phyloP scores from a whole-genome alignment of 805 yeast species.

The Cyberlindnera misumaiensis region DNA sequence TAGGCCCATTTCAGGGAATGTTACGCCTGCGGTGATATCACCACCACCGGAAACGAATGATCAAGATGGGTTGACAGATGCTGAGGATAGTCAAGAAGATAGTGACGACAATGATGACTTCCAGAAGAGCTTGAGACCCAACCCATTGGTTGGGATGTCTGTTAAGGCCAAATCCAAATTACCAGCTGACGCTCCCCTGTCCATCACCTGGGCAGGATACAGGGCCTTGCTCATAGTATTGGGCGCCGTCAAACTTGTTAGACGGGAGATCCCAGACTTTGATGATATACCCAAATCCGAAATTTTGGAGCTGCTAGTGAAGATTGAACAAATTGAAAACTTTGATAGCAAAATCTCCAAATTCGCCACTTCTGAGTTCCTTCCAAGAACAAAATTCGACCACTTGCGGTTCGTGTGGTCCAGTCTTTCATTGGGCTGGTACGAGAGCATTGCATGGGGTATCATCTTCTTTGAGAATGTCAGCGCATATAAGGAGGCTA shows the following conservation, averaged over 20 bases:
- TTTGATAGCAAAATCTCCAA: constrained; percentile 20
- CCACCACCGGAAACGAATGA: constrained; percentile 1
- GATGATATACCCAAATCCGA: constrained; percentile 18
- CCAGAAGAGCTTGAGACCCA: constrained; percentile 39
- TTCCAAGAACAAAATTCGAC: constrained; percentile 36
- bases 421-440: constrained; percentile 65
- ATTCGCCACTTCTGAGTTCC: constrained; percentile 32
- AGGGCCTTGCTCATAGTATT: constrained; percentile 35
- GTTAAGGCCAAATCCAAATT: constrained; percentile 45
- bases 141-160: constrained; percentile 57
- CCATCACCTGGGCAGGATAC: constrained; percentile 49
- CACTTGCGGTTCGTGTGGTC: constrained; percentile 58
- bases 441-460: constrained; percentile 59
- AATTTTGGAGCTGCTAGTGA: constrained; percentile 29
- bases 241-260: constrained; percentile 26
- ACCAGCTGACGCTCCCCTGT: constrained; percentile 42
- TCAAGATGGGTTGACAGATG: constrained; percentile 4
- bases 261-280: constrained; percentile 25
- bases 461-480: constrained; percentile 36
- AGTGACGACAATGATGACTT: constrained; percentile 17
- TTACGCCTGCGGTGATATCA: constrained; percentile 1
- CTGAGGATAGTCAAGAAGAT: constrained; percentile 8
- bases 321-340: constrained; percentile 33
- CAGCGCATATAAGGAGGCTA: constrained; percentile 7
- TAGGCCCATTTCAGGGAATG: constrained; percentile 6